Evolutionary conservation across 192 early-diverging fungal species (phyloP), one percentile per base, ranked within the genome.

Genomic region (Paraglomus brasilianum): DNA sequence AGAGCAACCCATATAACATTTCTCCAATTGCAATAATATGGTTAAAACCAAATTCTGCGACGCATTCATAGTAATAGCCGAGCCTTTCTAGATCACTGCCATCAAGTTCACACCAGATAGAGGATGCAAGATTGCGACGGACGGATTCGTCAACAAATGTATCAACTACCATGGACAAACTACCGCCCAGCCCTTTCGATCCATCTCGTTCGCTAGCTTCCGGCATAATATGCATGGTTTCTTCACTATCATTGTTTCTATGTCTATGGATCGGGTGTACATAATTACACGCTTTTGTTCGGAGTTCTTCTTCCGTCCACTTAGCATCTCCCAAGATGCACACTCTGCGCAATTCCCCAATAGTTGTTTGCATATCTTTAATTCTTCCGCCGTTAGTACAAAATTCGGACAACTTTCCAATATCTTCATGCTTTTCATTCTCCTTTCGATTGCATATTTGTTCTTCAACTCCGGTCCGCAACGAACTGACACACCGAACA

Each of bases 1-100:
- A 64, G 30, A 48, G 19, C 39, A 66, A 21, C 53, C 65, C 48
- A 53, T 24, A 47, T 1, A 52, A 3, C 5, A 38, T 66, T 50
- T 66, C 50, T 40, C 50, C 62, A n/a, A 52, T 48, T 7, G 24
- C 19, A 53, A 66, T 66, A 8, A 66, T 66, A 53, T 66, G 40
- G 53, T 66, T 21, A 22, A 66, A 66, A 1, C 49, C 30, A 14
- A 50, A 66, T 52, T 53, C 43, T 51, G 49, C 48, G 52, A 66
- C 49, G 52, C 21, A 22, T 47, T 15, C 1, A 30, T 52, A 52
- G 52, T 66, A 52, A 15, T 51, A 49, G 5, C 2, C 14, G 41
- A 66, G 50, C 3, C 41, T 40, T 48, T 52, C 42, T 52, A 40
- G 64, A 51, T 66, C 64, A 7, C n/a, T 11, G 10, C 48, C 19